A percentile compares a stretch with the other conserved stretches of the same genome.
Evolutionary conservation across 2,329 filamentous ascomycete species (phyloP).

Genomic region (Fusarium subtropicale): DNA sequence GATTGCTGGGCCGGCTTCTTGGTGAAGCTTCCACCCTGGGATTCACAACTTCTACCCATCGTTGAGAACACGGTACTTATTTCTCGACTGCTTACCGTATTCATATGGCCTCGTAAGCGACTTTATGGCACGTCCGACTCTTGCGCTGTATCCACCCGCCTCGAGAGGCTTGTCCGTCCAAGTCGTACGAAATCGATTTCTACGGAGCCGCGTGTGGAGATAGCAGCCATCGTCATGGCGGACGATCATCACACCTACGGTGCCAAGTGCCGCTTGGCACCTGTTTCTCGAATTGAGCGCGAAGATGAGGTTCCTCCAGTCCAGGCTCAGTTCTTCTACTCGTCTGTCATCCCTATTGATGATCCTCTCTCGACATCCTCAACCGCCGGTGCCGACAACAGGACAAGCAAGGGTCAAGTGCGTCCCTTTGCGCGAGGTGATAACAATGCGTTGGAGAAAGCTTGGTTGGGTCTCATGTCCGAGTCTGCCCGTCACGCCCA

Average conservation of each 20-base stretch:
- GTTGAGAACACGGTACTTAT: not conserved
- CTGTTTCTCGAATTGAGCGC: slow-evolving; percentile 55
- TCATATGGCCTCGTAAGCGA: slow-evolving; percentile 14
- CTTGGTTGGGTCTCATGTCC: slow-evolving; percentile 74
- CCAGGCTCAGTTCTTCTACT: slow-evolving; percentile 85
- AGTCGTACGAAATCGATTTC: slow-evolving; percentile 2
- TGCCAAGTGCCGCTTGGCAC: slow-evolving; percentile 67
- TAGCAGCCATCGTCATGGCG: slow-evolving; percentile 33
- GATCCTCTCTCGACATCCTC: slow-evolving; percentile 80
- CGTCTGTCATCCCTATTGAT: slow-evolving; percentile 84
- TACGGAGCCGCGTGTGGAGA: slow-evolving; percentile 16
- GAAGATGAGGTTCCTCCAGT: slow-evolving; percentile 67
- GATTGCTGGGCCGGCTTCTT: not conserved
- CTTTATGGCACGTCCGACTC: slow-evolving; percentile 37
- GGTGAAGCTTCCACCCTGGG: slow-evolving; percentile 11
- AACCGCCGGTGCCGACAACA: slow-evolving; percentile 63
- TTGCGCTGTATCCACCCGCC: slow-evolving; percentile 27
- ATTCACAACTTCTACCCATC: not conserved
- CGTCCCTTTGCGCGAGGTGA: slow-evolving; percentile 84
- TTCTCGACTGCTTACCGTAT: not conserved
- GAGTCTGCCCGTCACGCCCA: slow-evolving; percentile 63
- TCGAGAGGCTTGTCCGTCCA: slow-evolving; percentile 20
- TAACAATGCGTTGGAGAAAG: slow-evolving; percentile 81
- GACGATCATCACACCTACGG: slow-evolving; percentile 66
- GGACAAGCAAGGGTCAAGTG: slow-evolving; percentile 68